Percentiles rank a stretch among this genome's conserved stretches.
Evolutionary conservation across 2,329 filamentous ascomycete genomes (phyloP).

Genomic region (Microsporum ferrugineum): DNA sequence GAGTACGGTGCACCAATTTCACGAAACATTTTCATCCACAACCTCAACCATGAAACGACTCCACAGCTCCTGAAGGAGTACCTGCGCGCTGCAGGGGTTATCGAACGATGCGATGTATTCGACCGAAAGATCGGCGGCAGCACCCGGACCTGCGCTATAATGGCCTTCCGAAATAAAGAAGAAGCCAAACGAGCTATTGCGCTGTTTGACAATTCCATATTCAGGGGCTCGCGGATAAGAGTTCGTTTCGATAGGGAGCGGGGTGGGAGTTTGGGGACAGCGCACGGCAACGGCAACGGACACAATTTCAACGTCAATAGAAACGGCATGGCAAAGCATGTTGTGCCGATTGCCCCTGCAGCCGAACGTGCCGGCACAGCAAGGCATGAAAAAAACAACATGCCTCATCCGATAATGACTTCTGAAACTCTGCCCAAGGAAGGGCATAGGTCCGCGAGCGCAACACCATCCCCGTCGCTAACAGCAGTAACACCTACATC

Average conservation of each 20-base stretch:
- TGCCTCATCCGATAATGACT: neutral
- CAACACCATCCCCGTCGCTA: neutral
- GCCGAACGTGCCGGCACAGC: neutral
- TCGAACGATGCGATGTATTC: slow-evolving; percentile 26
- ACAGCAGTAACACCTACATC: slow-evolving; percentile 14
- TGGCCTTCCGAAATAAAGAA: slow-evolving; percentile 25
- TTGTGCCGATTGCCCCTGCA: neutral
- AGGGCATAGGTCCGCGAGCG: neutral
- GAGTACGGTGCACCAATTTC: slow-evolving; percentile 3
- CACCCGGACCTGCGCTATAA: slow-evolving; percentile 19
- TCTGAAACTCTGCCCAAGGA: neutral
- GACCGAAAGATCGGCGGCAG: slow-evolving; percentile 16
- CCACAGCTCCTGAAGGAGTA: slow-evolving; percentile 20
- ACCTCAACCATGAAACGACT: slow-evolving; percentile 23
- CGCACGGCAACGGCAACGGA: slow-evolving; percentile 5
- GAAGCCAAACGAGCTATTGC: slow-evolving; percentile 27
- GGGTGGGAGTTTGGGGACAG: slow-evolving; percentile 5
- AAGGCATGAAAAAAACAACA: neutral
- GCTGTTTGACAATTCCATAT: slow-evolving; percentile 25
- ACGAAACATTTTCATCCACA: slow-evolving; percentile 19
- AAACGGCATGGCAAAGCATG: neutral
- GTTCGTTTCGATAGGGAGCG: slow-evolving; percentile 24
- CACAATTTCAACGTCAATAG: neutral
- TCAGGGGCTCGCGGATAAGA: slow-evolving; percentile 25
- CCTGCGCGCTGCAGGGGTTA: slow-evolving; percentile 21